Evolutionary conservation across 1,284 basidiomycete species (phyloP).

Genomic region (Boletellus deceptivus): DNA sequence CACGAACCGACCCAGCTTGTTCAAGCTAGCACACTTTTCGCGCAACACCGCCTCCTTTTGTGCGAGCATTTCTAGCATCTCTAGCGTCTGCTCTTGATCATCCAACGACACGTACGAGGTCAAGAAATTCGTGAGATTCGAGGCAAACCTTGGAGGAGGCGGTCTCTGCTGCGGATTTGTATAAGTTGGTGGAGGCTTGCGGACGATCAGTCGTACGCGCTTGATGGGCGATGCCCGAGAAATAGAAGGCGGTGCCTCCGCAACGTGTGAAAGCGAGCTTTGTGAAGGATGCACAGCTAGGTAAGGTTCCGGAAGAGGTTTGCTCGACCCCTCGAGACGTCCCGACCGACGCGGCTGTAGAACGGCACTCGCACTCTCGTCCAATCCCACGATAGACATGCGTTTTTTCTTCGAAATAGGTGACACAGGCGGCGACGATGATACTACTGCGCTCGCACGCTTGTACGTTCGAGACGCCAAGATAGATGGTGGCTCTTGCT

Average conservation of each 20-base stretch:
- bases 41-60: conserved; percentile 49
- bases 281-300: background rate
- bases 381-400: conserved; percentile 13
- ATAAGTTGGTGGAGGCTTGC: conserved; percentile 54
- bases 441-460: conserved; percentile 12
- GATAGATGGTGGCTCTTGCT: conserved; percentile 13
- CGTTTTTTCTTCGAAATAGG: conserved; percentile 26
- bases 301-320: conserved; percentile 11
- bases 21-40: conserved; percentile 53
- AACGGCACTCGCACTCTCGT: conserved; percentile 5
- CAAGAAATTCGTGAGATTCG: conserved; percentile 56
- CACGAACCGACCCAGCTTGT: conserved; percentile 37
- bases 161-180: conserved; percentile 71
- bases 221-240: conserved; percentile 40
- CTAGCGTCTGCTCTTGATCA: conserved; percentile 46
- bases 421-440: conserved; percentile 17
- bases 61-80: conserved; percentile 45
- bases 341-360: conserved; percentile 23
- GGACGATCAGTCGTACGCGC: conserved; percentile 69
- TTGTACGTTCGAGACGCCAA: conserved; percentile 14
- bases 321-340: conserved; percentile 21
- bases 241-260: conserved; percentile 3
- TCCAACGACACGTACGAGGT: conserved; percentile 57
- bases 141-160: conserved; percentile 46
- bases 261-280: background rate